Evolutionary conservation across 768 basidiomycete genomes (phyloP).

Genomic region (Austroboletus festivus): DNA sequence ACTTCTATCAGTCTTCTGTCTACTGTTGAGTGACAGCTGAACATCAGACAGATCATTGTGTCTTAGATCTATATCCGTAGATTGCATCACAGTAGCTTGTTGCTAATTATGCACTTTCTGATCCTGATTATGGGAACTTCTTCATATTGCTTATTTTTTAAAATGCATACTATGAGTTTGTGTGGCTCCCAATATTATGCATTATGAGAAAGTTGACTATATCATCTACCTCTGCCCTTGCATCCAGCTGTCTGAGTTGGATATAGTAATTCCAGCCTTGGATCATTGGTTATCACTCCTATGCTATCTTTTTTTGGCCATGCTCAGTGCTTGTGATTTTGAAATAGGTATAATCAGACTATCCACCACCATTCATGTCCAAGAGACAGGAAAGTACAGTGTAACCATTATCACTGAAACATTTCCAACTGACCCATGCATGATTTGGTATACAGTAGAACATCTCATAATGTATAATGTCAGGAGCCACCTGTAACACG

Average conservation of each 20-base stretch:
- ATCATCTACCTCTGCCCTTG: background rate
- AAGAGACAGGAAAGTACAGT: conserved; percentile 56
- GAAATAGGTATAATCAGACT: conserved; percentile 70
- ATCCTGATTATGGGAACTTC: background rate
- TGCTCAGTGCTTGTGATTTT: background rate
- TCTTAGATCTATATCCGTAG: too few relatives aligned
- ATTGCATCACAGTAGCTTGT: too few relatives aligned
- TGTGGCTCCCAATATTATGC: background rate
- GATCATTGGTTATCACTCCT: background rate
- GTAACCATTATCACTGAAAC: conserved; percentile 72
- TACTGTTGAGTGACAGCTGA: too few relatives aligned
- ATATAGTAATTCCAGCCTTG: background rate
- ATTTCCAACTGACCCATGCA: conserved; percentile 69
- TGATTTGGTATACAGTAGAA: conserved; percentile 58
- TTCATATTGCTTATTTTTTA: background rate
- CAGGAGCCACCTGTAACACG: too few relatives aligned
- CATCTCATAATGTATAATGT: too few relatives aligned
- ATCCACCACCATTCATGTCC: conserved; percentile 69
- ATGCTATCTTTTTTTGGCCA: background rate
- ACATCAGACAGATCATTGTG: too few relatives aligned
- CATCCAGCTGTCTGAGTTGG: background rate
- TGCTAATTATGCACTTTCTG: background rate
- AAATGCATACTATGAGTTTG: background rate
- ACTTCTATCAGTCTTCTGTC: too few relatives aligned
- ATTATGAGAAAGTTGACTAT: background rate